A percentile compares a stretch with the other conserved stretches of the same genome.
These are phyloP conservation scores for Brassica nigra DNA, from an alignment of 345 rosid species.

Conservation along the genomic window DNA sequence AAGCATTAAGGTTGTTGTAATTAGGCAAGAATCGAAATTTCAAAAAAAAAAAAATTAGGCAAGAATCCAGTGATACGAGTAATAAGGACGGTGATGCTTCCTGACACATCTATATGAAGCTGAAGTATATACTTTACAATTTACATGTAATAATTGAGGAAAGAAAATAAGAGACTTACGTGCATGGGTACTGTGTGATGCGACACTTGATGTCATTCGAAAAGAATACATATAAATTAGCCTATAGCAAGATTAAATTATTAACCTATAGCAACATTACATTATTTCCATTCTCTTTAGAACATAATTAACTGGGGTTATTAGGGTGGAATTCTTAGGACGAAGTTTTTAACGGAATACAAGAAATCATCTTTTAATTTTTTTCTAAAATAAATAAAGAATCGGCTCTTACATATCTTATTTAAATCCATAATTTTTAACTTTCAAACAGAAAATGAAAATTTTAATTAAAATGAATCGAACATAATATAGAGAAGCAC, in stretches of 20 bases:
- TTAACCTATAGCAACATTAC: not conserved
- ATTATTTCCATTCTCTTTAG: not conserved
- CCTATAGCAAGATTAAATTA: not conserved
- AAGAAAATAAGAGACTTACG: conserved; percentile 2
- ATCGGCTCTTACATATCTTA: no score
- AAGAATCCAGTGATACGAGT: not conserved
- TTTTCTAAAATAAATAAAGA: no score
- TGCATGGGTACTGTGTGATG: conserved; percentile 24
- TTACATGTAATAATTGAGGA: conserved; percentile 10
- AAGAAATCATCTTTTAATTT: no score
- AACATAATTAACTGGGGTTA: no score
- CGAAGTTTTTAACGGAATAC: no score
- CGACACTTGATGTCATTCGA: not conserved
- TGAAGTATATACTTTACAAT: not conserved
- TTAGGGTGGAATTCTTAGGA: no score
- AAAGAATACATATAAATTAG: not conserved
- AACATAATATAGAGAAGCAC: no score
- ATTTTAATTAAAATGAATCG: no score
- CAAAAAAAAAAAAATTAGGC: no score
- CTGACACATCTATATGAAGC: not conserved
- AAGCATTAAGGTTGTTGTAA: not conserved
- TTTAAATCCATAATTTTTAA: no score
- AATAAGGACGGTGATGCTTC: not conserved
- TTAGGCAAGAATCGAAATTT: no score
- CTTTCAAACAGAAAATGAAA: no score